Evolutionary conservation across 208 protist species (phyloP), one percentile per base, ranked within the genome.

Genomic region (Leishmania tarentolae): DNA sequence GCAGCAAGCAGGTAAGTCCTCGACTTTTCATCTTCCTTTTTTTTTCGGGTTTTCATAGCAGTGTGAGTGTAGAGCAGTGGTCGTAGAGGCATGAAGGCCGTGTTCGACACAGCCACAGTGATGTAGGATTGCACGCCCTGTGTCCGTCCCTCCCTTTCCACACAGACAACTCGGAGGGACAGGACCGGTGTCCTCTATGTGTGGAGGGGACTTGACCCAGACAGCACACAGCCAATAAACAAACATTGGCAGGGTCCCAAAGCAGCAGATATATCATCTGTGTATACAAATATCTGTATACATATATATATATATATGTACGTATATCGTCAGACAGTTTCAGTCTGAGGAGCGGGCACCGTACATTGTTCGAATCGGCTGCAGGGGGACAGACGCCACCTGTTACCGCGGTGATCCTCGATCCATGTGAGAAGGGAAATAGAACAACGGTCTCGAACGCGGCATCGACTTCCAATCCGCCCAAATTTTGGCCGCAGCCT

Each of bases 401-500:
- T 21, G n/a, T 5, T 44, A 61, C 71, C 37, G 15, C 24, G 71
- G 2, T 44, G 44, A 17, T 7, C 17, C 71, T 31, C 50, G 71
- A 13, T 13, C 15, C 13, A 59, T 8, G 44, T 75, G 50, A 53
- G 68, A 77, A 7, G 81, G 66, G 15, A 78, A 46, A 31, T 66
- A 70, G 46, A 86, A 76, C 1, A 79, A 53, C 19, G 44, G 61
- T 19, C 8, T 37, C 0, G 44, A 46, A 2, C 50, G 73, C 57
- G 50, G 78, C 42, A 1, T 57, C 13, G 7, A 17, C 68, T 82
- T 84, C 90, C 87, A 91, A 28, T 79, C 24, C 0, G 37, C 80
- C 90, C 88, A 94, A 31, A 42, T 83, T 21, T 46, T 40, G 17
- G 56, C 56, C 9, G 85, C 88, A 35, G 84, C 59, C 1, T 63